A percentile compares a stretch with the other conserved stretches of the same genome.
Evolutionary conservation across 768 basidiomycete species (phyloP).

Genomic region (Pilatotrama ljubarskyi): DNA sequence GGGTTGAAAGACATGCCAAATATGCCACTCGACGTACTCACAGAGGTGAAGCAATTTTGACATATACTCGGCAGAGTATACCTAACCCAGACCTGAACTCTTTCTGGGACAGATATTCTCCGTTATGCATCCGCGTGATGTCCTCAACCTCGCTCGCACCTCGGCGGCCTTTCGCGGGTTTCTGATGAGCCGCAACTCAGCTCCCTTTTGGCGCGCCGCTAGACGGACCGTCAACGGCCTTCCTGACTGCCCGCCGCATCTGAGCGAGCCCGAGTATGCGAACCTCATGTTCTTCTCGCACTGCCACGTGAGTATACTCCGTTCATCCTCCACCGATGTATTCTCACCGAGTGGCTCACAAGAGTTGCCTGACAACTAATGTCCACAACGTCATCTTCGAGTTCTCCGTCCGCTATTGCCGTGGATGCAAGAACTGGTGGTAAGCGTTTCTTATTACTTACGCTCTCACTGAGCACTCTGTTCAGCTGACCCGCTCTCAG

Average conservation of each 20-base stretch:
- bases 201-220: slow-evolving; percentile 14
- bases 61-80: too few species aligned
- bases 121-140: slow-evolving; percentile 18
- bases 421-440: slow-evolving; percentile 9
- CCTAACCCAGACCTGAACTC: too few species aligned
- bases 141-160: slow-evolving; percentile 20
- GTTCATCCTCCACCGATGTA: not conserved
- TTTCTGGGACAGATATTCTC: slow-evolving; percentile 13
- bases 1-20: slow-evolving; percentile 17
- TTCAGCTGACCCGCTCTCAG: not conserved
- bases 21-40: slow-evolving; percentile 17
- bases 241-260: slow-evolving; percentile 19
- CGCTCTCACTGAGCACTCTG: not conserved
- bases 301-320: slow-evolving; percentile 17
- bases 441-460: not conserved
- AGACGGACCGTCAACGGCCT: slow-evolving; percentile 12
- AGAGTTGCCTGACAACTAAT: slow-evolving; percentile 18
- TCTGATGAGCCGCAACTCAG: slow-evolving; percentile 14
- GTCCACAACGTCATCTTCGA: slow-evolving; percentile 14
- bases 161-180: slow-evolving; percentile 16
- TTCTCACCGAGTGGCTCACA: not conserved
- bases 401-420: slow-evolving; percentile 18
- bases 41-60: too few species aligned
- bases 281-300: slow-evolving; percentile 19
- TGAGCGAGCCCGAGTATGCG: slow-evolving; percentile 22